These are phyloP conservation scores for Raphanus raphanistrum DNA, from an alignment of 345 rosid genomes.

Conservation along the genomic window DNA sequence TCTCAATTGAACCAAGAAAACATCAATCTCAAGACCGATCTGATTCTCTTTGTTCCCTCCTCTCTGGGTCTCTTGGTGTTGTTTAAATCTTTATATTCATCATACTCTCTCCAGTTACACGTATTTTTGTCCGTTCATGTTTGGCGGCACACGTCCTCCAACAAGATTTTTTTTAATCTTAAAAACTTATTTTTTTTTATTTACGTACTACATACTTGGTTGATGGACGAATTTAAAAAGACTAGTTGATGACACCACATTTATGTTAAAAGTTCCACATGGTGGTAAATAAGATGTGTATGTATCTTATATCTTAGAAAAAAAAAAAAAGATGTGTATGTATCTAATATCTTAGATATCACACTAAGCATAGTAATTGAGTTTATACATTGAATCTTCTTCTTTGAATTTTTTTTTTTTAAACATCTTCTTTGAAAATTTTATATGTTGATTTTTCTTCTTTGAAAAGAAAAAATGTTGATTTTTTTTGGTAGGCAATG, in stretches of 20 bases:
- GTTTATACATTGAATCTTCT: neutral
- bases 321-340: neutral
- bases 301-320: neutral
- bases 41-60: slow-evolving; percentile 57
- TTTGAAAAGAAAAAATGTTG: neutral
- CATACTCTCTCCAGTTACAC: slow-evolving; percentile 4
- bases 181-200: neutral
- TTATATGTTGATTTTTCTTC: neutral
- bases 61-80: slow-evolving; percentile 38
- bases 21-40: slow-evolving; percentile 81
- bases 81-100: slow-evolving; percentile 15
- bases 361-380: neutral
- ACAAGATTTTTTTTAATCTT: neutral
- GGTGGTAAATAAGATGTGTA: neutral
- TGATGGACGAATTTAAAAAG: neutral
- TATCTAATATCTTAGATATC: neutral
- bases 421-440: neutral
- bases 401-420: neutral
- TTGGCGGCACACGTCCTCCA: slow-evolving; percentile 27
- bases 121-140: slow-evolving; percentile 33
- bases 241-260: neutral
- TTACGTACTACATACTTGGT: neutral
- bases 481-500: neutral
- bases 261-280: neutral
- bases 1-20: slow-evolving; percentile 48